Evolutionary conservation across 805 yeast species (phyloP), one percentile per base, ranked within the genome.

Genomic region (Middelhovenomyces tepae): DNA sequence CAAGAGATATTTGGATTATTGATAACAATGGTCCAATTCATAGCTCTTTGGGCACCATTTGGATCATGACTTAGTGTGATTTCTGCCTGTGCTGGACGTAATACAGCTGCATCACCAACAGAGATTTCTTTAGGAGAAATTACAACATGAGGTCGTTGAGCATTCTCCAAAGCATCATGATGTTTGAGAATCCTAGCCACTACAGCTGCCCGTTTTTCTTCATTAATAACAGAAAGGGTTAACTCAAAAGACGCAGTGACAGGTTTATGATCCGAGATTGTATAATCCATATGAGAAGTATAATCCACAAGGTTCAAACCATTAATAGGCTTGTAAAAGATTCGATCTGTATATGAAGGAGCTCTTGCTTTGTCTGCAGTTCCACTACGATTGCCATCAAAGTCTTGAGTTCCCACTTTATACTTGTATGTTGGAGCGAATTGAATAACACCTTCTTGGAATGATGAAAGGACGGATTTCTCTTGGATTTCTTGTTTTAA

Each of bases 321-420:
- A 31, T 24, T 28, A 16, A 31, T 38, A 28, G 30, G 38, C 17
- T 29, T 40, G 47, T 56, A 65, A 14, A 74, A 46, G 2, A 75
- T 62, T 20, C 82, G 59, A 40, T 75, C 82, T 0, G 80, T 73
- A 47, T 74, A 75, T 1, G 78, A 69, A 0, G 82, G 80, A 5
- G 57, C 51, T 30, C 80, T 55, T 13, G 46, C 52, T 43, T 25
- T 47, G 21, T 34, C 28, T 20, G 44, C 34, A 2, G 51, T 43
- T 8, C 51, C 57, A 15, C 47, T 30, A 28, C 27, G 37, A 6
- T 16, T n/a, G 36, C 43, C 48, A 16, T 41, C 39, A 23, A 45
- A 40, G 20, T 30, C 25, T 20, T 44, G 33, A 2, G 53, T 40
- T 9, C 56, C 59, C 16, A 19, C 35, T 5, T 40, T 45, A 37